These are phyloP conservation scores for Sordaria brevicollis DNA, from an alignment of 495 filamentous ascomycete genomes.

Conservation along the genomic window DNA sequence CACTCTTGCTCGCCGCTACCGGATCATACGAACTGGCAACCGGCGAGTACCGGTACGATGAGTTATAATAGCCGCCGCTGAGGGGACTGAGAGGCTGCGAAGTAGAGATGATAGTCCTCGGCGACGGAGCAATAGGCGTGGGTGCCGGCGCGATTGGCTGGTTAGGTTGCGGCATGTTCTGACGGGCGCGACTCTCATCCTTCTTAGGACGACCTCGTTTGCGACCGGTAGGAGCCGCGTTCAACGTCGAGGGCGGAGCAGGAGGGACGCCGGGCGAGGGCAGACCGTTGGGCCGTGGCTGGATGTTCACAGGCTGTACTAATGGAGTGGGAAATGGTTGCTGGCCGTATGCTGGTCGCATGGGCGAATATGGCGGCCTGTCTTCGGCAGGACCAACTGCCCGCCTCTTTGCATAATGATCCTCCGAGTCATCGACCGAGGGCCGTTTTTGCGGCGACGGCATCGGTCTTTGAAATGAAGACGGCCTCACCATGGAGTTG, in stretches of 20 bases:
- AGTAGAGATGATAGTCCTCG: not conserved
- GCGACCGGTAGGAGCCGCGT: constrained; percentile 11
- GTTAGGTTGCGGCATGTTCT: constrained; percentile 21
- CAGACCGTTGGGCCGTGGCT: constrained; percentile 31
- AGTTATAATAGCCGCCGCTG: not conserved
- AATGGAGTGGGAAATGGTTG: constrained; percentile 15
- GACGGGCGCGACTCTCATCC: constrained; percentile 7
- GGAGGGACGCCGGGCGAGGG: constrained; percentile 12
- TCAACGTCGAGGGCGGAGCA: constrained; percentile 14
- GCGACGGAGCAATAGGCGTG: constrained; percentile 19
- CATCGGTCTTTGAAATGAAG: constrained; percentile 8
- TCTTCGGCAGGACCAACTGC: constrained; percentile 21
- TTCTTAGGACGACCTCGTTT: constrained; percentile 23
- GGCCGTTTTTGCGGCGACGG: constrained; percentile 32
- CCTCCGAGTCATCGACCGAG: constrained; percentile 31
- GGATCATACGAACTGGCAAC: not conserved
- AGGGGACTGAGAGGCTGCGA: not conserved
- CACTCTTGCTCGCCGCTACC: not conserved
- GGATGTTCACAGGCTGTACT: constrained; percentile 13
- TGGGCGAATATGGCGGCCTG: constrained; percentile 4
- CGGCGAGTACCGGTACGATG: not conserved
- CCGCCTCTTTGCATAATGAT: constrained; percentile 30
- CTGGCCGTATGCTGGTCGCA: constrained; percentile 12
- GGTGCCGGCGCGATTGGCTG: constrained; percentile 26
- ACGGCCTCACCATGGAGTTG: constrained; percentile 30